Evolutionary conservation across 2,329 filamentous ascomycete species (phyloP), one percentile per base, ranked within the genome.

Genomic region (Aspergillus fumigatus): DNA sequence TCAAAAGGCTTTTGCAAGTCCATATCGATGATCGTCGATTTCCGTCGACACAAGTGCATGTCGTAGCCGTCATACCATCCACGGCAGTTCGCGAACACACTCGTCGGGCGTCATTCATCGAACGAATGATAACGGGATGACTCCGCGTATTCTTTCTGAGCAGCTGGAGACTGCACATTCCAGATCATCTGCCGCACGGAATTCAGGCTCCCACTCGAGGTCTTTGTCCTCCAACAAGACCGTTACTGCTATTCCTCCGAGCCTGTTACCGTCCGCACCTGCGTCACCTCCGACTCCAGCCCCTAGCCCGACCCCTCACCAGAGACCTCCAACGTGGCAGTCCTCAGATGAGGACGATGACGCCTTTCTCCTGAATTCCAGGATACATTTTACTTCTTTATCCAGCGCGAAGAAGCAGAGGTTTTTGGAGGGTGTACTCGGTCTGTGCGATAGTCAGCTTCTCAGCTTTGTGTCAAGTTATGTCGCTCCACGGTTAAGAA

Each of bases 401-500:
- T 88, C 86, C 56, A 84, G 87, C 25, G 83, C 86, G 0, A 89
- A 93, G 74, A 85, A 90, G 56, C 89, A 92, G 66, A 84, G 89
- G 41, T 84, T 96, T 66, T 79, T 99, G 57, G 90, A 90, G 51
- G 92, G 96, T 70, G 80, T 99, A 56, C 79, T 99, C 62, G 96
- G 96, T 68, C 84, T 96, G 65, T 99, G 94, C 78, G 95, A 95
- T 65, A 97, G 90, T 67, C 92, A 95, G 69, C 89, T 96, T 73
- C 81, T 99, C 63, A 96, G 92, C 75, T 97, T 97, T 71, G 92
- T 99, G 21, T 91, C 95, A 65, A 91, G 95, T 72, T 96, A 96
- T 74, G 93, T 99, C 65, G 93, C 91, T 72, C 94, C 94, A 27
- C 79, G 95, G 60, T 77, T 99, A 62, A 97, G 97, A 76, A 96